Conservation (phyloP, 345 rosid species). For the Aegle marmelos region DNA sequence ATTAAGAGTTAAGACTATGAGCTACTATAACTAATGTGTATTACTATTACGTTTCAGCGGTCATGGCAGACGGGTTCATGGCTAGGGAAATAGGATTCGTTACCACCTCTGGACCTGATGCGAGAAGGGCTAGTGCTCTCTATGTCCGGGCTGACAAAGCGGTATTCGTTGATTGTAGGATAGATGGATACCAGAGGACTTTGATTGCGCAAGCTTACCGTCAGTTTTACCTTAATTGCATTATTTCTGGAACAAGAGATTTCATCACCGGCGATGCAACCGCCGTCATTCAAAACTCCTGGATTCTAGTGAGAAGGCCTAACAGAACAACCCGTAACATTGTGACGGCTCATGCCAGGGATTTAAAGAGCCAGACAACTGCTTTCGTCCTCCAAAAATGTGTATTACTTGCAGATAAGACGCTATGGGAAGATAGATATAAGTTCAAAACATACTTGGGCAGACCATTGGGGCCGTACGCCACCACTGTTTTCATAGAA, state of each 20-base stretch:
- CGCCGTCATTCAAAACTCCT: conserved; percentile 61
- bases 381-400: conserved; percentile 76
- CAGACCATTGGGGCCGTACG: conserved; percentile 67
- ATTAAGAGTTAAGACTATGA: too few relatives aligned
- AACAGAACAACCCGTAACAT: conserved; percentile 43
- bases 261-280: conserved; percentile 75
- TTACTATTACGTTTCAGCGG: conserved; percentile 41
- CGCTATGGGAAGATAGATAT: conserved; percentile 33
- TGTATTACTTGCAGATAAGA: conserved; percentile 60
- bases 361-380: conserved; percentile 25
- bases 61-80: conserved; percentile 52
- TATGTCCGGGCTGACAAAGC: conserved; percentile 50
- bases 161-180: conserved; percentile 52
- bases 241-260: conserved; percentile 72
- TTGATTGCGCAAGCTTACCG: conserved; percentile 50
- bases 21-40: too few relatives aligned
- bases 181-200: conserved; percentile 77
- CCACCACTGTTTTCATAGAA: conserved; percentile 61
- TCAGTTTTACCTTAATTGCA: conserved; percentile 67
- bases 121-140: conserved; percentile 70
- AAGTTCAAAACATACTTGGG: conserved; percentile 55
- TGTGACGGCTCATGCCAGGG: conserved; percentile 60
- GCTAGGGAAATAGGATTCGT: conserved; percentile 55
- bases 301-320: conserved; percentile 52
- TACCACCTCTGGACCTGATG: conserved; percentile 65